Evolutionary conservation across 2,329 filamentous ascomycete species (phyloP).

Genomic region (Phialocephala subalpina): DNA sequence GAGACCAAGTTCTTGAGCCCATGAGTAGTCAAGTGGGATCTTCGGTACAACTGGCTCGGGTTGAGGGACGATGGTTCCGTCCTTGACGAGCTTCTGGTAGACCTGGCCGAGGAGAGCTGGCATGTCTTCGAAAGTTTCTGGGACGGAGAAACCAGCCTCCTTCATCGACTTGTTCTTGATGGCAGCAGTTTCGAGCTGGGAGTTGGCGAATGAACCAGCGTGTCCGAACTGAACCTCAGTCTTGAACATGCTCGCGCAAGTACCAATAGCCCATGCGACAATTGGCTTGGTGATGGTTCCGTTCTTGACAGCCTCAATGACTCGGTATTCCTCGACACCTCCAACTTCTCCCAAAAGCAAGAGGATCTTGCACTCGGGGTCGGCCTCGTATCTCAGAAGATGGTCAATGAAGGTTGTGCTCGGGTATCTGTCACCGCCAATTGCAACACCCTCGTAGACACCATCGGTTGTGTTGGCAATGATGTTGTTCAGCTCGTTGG

Average conservation of each 20-base stretch:
- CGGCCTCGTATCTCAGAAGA: conserved; percentile 93
- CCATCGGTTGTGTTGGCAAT: conserved; percentile 95
- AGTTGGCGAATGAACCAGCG: conserved; percentile 98
- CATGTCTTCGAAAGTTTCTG: conserved; percentile 96
- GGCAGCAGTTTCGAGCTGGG: conserved; percentile 95
- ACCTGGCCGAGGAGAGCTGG: conserved; percentile 78
- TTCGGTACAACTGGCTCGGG: conserved; percentile 94
- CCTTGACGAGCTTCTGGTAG: conserved; percentile 87
- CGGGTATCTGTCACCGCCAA: conserved; percentile 98
- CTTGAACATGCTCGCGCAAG: conserved; percentile 99
- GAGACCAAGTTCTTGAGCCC: conserved; percentile 98
- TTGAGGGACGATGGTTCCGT: conserved; percentile 85
- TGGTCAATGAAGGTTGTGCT: conserved; percentile 99
- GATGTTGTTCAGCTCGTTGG: conserved; percentile 99
- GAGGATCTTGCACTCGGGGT: conserved; percentile 97
- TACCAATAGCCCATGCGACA: conserved; percentile 99
- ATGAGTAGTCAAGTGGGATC: conserved; percentile 99
- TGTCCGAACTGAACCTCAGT: conserved; percentile 99
- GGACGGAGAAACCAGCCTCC: conserved; percentile 93
- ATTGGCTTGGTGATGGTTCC: conserved; percentile 98
- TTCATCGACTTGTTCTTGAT: conserved; percentile 98
- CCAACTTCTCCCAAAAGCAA: conserved; percentile 96
- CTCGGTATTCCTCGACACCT: conserved; percentile 99
- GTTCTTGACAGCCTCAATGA: conserved; percentile 96
- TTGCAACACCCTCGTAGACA: conserved; percentile 98